Conservation (phyloP, 1,284 basidiomycete genomes). For the Ceratobasidium sp. region DNA sequence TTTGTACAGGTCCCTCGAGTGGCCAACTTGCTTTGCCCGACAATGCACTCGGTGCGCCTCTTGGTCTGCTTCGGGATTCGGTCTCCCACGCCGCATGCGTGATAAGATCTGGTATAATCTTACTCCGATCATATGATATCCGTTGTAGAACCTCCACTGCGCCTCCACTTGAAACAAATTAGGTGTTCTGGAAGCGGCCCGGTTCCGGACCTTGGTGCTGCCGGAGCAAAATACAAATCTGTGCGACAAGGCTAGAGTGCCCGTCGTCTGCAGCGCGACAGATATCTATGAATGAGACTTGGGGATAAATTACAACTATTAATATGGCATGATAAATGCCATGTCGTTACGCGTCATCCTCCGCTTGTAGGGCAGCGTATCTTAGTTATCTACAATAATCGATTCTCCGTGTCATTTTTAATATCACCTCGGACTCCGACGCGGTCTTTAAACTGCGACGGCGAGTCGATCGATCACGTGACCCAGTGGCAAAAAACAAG, state of each 20-base stretch:
- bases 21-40: not conserved
- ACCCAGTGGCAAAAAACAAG: constrained; percentile 6
- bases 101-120: not conserved
- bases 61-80: constrained; percentile 1
- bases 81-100: constrained; percentile 26
- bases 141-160: not conserved
- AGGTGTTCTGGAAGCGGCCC: not conserved
- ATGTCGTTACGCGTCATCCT: too few species aligned
- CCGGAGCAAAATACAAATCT: not conserved
- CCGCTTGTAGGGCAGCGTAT: too few species aligned
- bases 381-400: too few species aligned
- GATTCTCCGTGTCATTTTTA: too few species aligned
- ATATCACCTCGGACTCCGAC: too few species aligned
- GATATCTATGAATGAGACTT: too few species aligned
- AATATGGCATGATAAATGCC: too few species aligned
- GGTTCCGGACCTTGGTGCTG: not conserved
- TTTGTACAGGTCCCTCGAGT: not conserved
- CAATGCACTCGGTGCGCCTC: not conserved
- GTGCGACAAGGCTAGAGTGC: too few species aligned
- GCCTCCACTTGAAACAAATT: not conserved
- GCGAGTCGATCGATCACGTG: too few species aligned
- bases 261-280: too few species aligned
- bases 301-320: too few species aligned
- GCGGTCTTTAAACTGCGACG: not conserved
- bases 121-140: not conserved